Percentiles rank a stretch among this genome's conserved stretches.
phyloP scores from a whole-genome alignment of 2,329 filamentous ascomycete species.

The Xylariales sp. region DNA sequence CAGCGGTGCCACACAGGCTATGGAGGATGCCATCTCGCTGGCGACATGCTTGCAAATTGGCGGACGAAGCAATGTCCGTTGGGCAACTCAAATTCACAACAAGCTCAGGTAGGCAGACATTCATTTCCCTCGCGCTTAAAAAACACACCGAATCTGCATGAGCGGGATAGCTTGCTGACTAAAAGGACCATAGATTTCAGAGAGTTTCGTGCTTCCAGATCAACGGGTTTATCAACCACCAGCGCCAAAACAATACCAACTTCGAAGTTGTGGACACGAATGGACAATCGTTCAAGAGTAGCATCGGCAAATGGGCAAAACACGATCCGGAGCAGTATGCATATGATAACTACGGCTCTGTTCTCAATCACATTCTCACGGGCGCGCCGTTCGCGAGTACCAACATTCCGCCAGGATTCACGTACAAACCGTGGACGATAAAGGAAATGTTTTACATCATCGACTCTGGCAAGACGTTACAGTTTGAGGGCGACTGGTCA shows the following conservation, averaged over 20 bases:
- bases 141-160: too few relatives aligned
- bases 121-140: too few relatives aligned
- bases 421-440: conserved; percentile 16
- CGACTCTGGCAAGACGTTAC: background rate
- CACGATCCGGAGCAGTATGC: conserved; percentile 24
- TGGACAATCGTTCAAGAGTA: too few relatives aligned
- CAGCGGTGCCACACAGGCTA: conserved; percentile 36
- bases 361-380: conserved; percentile 10
- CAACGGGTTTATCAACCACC: conserved; percentile 10
- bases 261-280: conserved; percentile 4
- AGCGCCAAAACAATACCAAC: conserved; percentile 7
- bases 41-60: conserved; percentile 39
- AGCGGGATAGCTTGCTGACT: background rate
- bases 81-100: conserved; percentile 37
- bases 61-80: conserved; percentile 28
- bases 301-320: conserved; percentile 5
- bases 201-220: conserved; percentile 12
- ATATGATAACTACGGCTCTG: conserved; percentile 17
- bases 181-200: conserved; percentile 8
- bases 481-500: too few relatives aligned
- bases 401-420: conserved; percentile 17
- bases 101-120: conserved; percentile 44
- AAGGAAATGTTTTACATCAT: background rate
- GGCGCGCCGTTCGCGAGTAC: conserved; percentile 18
- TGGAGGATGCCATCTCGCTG: conserved; percentile 37